These are phyloP conservation scores for Balansia obtecta DNA, from an alignment of 2,329 filamentous ascomycete genomes.

Conservation along the genomic window DNA sequence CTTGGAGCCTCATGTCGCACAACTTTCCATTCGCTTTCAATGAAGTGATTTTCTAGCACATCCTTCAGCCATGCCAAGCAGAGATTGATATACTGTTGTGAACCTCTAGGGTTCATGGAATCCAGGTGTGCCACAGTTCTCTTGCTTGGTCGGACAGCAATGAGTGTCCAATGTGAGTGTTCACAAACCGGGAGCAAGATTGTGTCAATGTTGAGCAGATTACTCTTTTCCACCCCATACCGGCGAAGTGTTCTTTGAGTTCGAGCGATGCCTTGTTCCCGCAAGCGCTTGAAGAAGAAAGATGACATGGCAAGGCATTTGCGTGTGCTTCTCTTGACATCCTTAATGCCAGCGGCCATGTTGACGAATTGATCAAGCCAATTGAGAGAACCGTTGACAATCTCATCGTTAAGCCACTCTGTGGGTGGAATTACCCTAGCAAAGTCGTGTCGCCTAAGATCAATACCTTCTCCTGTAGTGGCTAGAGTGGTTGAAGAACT, in stretches of 20 bases:
- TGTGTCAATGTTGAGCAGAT: conserved; percentile 52
- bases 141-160: conserved; percentile 50
- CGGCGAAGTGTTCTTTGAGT: conserved; percentile 45
- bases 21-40: conserved; percentile 46
- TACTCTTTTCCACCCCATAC: conserved; percentile 41
- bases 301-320: conserved; percentile 52
- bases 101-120: conserved; percentile 39
- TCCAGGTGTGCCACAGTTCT: conserved; percentile 57
- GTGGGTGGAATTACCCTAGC: conserved; percentile 42
- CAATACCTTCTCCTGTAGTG: conserved; percentile 34
- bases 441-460: conserved; percentile 46
- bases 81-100: conserved; percentile 25
- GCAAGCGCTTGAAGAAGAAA: conserved; percentile 49
- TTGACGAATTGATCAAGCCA: conserved; percentile 50
- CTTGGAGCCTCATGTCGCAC: conserved; percentile 35
- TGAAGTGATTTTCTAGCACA: conserved; percentile 41
- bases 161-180: conserved; percentile 56
- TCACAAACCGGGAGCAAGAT: conserved; percentile 59
- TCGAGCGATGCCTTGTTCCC: conserved; percentile 31
- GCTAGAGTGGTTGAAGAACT: conserved; percentile 25
- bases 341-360: conserved; percentile 37
- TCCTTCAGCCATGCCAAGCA: conserved; percentile 43
- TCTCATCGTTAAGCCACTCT: conserved; percentile 66
- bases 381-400: conserved; percentile 54
- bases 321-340: conserved; percentile 34